phyloP scores from a whole-genome alignment of 2,329 filamentous ascomycete genomes.

The Botrytis fragariae region DNA sequence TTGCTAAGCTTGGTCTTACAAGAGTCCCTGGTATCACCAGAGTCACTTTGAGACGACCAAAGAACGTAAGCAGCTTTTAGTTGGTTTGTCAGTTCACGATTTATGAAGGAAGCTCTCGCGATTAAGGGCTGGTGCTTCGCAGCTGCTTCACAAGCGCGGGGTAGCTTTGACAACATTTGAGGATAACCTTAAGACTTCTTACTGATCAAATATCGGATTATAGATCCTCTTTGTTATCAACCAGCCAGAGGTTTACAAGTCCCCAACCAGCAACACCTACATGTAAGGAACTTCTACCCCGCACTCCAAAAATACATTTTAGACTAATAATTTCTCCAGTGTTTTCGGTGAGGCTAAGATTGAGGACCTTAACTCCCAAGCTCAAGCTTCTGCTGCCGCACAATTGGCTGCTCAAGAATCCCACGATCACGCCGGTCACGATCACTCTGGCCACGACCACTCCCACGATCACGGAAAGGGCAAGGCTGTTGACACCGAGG shows the following conservation, averaged over 20 bases:
- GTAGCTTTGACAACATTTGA: neutral
- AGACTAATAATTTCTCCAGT: conserved; percentile 48
- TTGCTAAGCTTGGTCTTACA: conserved; percentile 96
- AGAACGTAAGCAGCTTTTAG: conserved; percentile 74
- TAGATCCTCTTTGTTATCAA: conserved; percentile 99
- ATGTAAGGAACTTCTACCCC: conserved; percentile 65
- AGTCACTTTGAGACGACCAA: conserved; percentile 95
- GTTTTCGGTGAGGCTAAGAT: conserved; percentile 99
- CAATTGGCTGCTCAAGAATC: conserved; percentile 78
- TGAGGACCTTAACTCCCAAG: conserved; percentile 98
- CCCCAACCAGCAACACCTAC: conserved; percentile 98
- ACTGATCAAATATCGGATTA: conserved; percentile 24
- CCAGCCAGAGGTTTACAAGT: conserved; percentile 99
- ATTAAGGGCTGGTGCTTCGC: neutral
- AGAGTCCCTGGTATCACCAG: conserved; percentile 96
- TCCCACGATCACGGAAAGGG: conserved; percentile 57
- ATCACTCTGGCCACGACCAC: conserved; percentile 62
- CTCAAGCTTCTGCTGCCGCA: conserved; percentile 92
- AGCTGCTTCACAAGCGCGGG: conserved; percentile 1
- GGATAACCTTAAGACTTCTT: conserved; percentile 1
- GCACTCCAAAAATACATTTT: neutral
- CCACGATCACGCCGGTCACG: conserved; percentile 49
- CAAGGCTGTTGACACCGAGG: conserved; percentile 62
- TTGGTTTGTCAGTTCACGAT: neutral
- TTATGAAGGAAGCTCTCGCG: neutral